A percentile compares a stretch with the other conserved stretches of the same genome.
phyloP scores from a whole-genome alignment of 495 filamentous ascomycete genomes.

The Astrocystis sublimbata region DNA sequence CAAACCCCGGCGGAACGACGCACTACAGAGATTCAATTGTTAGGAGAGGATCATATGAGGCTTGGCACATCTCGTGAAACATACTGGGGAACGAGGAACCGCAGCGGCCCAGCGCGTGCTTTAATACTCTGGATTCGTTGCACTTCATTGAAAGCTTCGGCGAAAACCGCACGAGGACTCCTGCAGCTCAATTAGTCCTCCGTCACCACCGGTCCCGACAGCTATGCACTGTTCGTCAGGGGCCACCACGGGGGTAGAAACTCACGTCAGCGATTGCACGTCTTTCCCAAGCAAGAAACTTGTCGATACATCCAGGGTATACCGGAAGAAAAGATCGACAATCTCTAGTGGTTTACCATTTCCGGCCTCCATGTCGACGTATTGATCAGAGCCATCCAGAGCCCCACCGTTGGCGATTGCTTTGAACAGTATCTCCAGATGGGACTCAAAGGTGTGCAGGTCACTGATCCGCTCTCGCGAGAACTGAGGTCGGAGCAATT shows the following conservation, averaged over 20 bases:
- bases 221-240: neutral
- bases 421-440: conserved; percentile 64
- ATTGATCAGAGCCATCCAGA: conserved; percentile 41
- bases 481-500: conserved; percentile 83
- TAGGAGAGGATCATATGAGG: neutral
- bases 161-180: conserved; percentile 55
- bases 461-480: conserved; percentile 77
- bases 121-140: conserved; percentile 66
- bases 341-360: conserved; percentile 64
- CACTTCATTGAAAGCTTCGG: conserved; percentile 72
- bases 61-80: no score
- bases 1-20: conserved; percentile 60
- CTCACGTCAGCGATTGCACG: conserved; percentile 64
- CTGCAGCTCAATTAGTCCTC: conserved; percentile 23
- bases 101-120: conserved; percentile 58
- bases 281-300: conserved; percentile 83
- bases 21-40: conserved; percentile 9
- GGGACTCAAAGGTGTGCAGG: conserved; percentile 75
- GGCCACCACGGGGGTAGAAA: neutral
- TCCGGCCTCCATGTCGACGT: conserved; percentile 45
- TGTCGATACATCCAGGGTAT: conserved; percentile 79
- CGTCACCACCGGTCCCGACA: neutral
- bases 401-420: conserved; percentile 60
- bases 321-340: conserved; percentile 72
- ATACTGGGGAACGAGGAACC: conserved; percentile 53